A percentile compares a stretch with the other conserved stretches of the same genome.
Evolutionary conservation across 139 green algal genomes (phyloP).

Genomic region (Tetraselmis chui): DNA sequence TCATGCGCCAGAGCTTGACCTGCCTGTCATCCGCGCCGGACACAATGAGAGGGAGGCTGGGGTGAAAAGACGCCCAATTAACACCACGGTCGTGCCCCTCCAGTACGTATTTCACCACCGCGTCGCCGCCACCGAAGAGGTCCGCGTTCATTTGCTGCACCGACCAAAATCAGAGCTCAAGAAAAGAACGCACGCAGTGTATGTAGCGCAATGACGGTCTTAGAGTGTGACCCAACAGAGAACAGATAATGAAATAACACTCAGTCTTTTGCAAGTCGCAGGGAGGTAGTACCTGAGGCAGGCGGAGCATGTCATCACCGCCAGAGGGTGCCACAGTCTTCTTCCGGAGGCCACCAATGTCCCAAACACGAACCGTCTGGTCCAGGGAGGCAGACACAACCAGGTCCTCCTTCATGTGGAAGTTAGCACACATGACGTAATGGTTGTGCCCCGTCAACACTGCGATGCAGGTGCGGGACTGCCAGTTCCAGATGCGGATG

Average conservation of each 20-base stretch:
- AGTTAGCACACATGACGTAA: slow-evolving; percentile 99
- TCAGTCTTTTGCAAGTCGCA: no score
- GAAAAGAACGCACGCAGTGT: no score
- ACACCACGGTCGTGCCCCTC: slow-evolving; percentile 98
- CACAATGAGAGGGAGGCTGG: slow-evolving; percentile 94
- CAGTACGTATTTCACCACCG: slow-evolving; percentile 98
- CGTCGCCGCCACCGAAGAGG: slow-evolving; percentile 95
- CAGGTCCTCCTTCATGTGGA: slow-evolving; percentile 95
- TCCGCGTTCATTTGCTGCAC: slow-evolving; percentile 79
- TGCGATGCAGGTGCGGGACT: slow-evolving; percentile 87
- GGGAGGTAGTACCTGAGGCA: slow-evolving; percentile 76
- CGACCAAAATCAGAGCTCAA: background rate
- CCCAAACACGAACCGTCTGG: slow-evolving; percentile 97
- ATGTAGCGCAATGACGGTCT: no score
- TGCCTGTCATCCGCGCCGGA: slow-evolving; percentile 97
- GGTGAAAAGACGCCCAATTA: slow-evolving; percentile 99
- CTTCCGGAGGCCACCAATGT: slow-evolving; percentile 93
- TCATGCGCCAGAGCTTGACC: slow-evolving; percentile 99
- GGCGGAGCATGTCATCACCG: slow-evolving; percentile 73
- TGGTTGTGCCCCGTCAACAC: slow-evolving; percentile 99
- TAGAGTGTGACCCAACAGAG: no score
- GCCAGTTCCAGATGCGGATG: slow-evolving; percentile 99
- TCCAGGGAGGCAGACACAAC: slow-evolving; percentile 89
- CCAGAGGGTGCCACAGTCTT: slow-evolving; percentile 76
- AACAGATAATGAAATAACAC: no score